Evolutionary conservation across 2,329 filamentous ascomycete species (phyloP).

Genomic region (Alternaria dauci): DNA sequence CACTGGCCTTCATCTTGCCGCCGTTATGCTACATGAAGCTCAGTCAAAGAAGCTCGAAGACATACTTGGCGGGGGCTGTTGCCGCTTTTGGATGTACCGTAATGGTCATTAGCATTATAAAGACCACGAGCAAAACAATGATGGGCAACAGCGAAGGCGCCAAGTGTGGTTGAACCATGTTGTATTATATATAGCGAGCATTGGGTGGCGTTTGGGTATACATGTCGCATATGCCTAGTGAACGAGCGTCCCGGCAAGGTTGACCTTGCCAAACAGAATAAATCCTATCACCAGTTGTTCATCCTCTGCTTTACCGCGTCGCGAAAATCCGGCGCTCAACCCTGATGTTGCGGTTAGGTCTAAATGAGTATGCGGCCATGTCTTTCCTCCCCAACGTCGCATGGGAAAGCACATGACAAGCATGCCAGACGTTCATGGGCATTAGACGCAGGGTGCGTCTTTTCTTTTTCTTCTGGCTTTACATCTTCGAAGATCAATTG

Average conservation of each 20-base stretch:
- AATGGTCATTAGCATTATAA: constrained; percentile 69
- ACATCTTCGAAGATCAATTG: not conserved
- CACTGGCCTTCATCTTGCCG: constrained; percentile 92
- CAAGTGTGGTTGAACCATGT: constrained; percentile 35
- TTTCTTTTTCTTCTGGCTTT: not conserved
- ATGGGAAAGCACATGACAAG: not conserved
- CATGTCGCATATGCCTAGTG: constrained; percentile 11
- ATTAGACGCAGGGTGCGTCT: not conserved
- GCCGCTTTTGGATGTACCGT: constrained; percentile 82
- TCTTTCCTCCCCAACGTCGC: not conserved
- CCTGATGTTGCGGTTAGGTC: not conserved
- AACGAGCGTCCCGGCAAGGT: not conserved
- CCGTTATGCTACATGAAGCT: constrained; percentile 96
- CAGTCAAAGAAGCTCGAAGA: constrained; percentile 79
- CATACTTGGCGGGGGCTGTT: constrained; percentile 73
- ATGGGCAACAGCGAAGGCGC: constrained; percentile 32
- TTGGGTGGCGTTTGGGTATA: constrained; percentile 24
- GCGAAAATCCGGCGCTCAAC: not conserved
- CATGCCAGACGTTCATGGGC: not conserved
- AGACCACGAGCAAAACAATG: constrained; percentile 41
- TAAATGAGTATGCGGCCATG: not conserved
- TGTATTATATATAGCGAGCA: constrained; percentile 32
- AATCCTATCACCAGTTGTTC: not conserved
- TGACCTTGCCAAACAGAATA: not conserved
- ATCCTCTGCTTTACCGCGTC: not conserved